Evolutionary conservation across 495 filamentous ascomycete species (phyloP).

Genomic region (Thermothielavioides terrestris): DNA sequence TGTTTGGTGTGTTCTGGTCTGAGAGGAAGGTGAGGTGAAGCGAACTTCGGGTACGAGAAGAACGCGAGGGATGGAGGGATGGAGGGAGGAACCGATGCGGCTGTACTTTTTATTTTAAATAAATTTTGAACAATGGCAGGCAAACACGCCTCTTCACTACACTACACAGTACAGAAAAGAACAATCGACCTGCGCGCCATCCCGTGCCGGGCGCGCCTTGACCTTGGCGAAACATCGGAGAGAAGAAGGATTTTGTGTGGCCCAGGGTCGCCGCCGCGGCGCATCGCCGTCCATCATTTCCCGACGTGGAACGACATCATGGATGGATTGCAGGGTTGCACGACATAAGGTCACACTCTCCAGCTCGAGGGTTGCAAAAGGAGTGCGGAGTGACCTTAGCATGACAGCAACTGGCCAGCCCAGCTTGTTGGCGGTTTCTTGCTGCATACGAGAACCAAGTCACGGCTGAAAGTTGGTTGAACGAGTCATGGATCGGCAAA

Average conservation of each 20-base stretch:
- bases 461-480: too few species aligned
- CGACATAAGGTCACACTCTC: conserved; percentile 5
- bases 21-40: too few species aligned
- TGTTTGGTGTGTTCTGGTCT: neutral
- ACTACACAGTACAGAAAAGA: too few species aligned
- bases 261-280: neutral
- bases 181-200: too few species aligned
- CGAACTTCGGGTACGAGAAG: neutral
- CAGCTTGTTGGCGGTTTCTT: neutral
- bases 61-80: neutral
- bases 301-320: neutral
- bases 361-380: neutral
- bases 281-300: conserved; percentile 3
- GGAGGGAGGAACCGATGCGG: too few species aligned
- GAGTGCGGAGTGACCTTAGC: neutral
- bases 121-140: too few species aligned
- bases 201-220: too few species aligned
- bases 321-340: conserved; percentile 5
- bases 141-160: too few species aligned
- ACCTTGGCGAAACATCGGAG: too few species aligned
- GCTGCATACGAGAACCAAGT: neutral
- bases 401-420: neutral
- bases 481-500: neutral
- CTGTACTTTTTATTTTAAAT: too few species aligned
- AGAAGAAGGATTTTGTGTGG: neutral